phyloP scores from a whole-genome alignment of 306 rosid genomes.

The Elaeagnus macrophylla region DNA sequence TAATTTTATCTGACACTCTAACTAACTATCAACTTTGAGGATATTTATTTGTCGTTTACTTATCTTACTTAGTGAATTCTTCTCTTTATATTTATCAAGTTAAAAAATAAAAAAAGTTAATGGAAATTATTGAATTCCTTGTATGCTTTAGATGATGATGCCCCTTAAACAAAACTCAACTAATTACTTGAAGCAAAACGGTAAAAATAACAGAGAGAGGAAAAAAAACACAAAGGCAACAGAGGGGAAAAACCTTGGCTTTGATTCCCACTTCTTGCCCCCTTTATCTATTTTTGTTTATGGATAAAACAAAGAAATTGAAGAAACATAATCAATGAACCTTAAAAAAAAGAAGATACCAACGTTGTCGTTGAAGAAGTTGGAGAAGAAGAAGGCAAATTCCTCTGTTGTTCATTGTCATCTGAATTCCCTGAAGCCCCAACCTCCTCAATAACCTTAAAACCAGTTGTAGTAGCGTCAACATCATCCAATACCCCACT shows the following conservation, averaged over 20 bases:
- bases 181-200: too few species aligned
- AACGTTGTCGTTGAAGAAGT: slow-evolving; percentile 52
- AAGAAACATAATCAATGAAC: neutral
- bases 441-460: slow-evolving; percentile 11
- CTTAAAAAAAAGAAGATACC: slow-evolving; percentile 21
- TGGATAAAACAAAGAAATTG: neutral
- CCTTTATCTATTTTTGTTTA: neutral
- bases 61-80: too few species aligned
- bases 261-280: slow-evolving; percentile 9
- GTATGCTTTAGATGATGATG: too few species aligned
- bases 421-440: slow-evolving; percentile 25
- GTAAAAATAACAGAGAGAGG: too few species aligned
- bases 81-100: too few species aligned
- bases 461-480: slow-evolving; percentile 11
- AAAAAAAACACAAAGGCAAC: neutral
- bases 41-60: too few species aligned
- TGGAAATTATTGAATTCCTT: too few species aligned
- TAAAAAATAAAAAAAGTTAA: too few species aligned
- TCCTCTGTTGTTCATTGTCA: slow-evolving; percentile 7
- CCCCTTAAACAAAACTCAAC: too few species aligned
- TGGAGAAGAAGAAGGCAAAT: slow-evolving; percentile 30
- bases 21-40: too few species aligned
- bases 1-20: too few species aligned
- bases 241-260: neutral
- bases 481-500: slow-evolving; percentile 24